Percentiles rank a stretch among this genome's conserved stretches.
These are phyloP conservation scores for Aspergillus baeticus DNA, from an alignment of 495 filamentous ascomycete genomes.

Conservation along the genomic window DNA sequence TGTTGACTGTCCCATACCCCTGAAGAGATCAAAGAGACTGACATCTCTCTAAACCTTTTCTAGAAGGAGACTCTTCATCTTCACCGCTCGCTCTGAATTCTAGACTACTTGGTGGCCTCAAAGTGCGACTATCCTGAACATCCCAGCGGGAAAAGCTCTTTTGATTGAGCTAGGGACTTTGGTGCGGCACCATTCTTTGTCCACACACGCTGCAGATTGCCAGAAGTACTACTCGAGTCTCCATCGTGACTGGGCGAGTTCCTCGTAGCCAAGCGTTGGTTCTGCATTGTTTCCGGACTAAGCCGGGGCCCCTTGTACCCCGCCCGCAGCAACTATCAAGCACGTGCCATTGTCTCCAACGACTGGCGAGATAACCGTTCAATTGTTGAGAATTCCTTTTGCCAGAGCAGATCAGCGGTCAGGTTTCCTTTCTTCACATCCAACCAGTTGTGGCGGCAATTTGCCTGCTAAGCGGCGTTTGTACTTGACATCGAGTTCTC, in stretches of 20 bases:
- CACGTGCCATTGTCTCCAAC: slow-evolving; percentile 1
- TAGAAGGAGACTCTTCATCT: neutral
- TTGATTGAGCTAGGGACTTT: too few species aligned
- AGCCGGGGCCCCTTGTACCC: neutral
- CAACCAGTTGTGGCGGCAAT: neutral
- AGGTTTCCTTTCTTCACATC: neutral
- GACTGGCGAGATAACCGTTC: neutral
- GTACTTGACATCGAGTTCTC: too few species aligned
- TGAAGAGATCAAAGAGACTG: too few species aligned
- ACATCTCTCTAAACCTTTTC: too few species aligned
- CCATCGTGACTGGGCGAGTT: neutral
- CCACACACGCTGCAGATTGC: too few species aligned
- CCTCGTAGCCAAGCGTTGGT: neutral
- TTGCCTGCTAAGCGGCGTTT: neutral
- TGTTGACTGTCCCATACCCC: neutral
- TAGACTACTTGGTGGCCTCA: neutral
- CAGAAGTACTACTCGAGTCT: neutral
- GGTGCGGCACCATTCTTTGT: too few species aligned
- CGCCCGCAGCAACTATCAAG: slow-evolving; percentile 8
- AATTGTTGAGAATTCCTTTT: neutral
- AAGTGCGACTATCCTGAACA: too few species aligned
- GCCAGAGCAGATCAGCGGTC: neutral
- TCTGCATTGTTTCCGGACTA: neutral
- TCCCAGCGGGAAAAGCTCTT: too few species aligned
- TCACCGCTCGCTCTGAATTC: neutral